Evolutionary conservation across 2,329 filamentous ascomycete species (phyloP).

Genomic region (Whalleya microplaca): DNA sequence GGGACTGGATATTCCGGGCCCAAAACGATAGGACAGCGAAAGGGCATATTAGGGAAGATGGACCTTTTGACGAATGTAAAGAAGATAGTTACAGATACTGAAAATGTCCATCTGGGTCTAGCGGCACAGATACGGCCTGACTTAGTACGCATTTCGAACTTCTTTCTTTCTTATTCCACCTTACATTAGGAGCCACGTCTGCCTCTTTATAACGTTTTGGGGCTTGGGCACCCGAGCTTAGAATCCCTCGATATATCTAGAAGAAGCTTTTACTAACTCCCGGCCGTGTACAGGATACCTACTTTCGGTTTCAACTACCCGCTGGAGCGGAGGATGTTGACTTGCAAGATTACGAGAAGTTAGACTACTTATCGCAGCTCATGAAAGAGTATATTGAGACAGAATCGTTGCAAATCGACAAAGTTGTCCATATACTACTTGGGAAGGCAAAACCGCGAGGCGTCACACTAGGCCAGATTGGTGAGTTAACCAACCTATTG

Average conservation of each 20-base stretch:
- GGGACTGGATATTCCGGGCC: conserved; percentile 34
- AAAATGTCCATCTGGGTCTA: conserved; percentile 25
- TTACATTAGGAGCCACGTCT: background rate
- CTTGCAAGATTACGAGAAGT: conserved; percentile 33
- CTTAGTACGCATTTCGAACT: background rate
- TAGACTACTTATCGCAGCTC: conserved; percentile 25
- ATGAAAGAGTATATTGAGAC: conserved; percentile 31
- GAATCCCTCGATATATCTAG: too few species aligned
- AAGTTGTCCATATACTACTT: conserved; percentile 20
- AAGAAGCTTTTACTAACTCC: background rate
- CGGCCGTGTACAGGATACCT: conserved; percentile 15
- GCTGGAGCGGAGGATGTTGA: conserved; percentile 25
- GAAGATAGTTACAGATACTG: conserved; percentile 25
- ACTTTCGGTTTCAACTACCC: conserved; percentile 38
- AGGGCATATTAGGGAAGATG: background rate
- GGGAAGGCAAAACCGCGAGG: conserved; percentile 7
- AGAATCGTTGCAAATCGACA: conserved; percentile 21
- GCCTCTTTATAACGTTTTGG: background rate
- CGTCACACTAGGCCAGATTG: conserved; percentile 6
- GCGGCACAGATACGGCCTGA: conserved; percentile 16
- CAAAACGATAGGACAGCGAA: conserved; percentile 9
- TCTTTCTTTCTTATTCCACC: background rate
- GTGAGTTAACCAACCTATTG: background rate
- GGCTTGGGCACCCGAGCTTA: background rate
- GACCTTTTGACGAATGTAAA: conserved; percentile 23